Evolutionary conservation across 2,329 filamentous ascomycete species (phyloP), one percentile per base, ranked within the genome.

Genomic region (Xylariomycetidae sp.): DNA sequence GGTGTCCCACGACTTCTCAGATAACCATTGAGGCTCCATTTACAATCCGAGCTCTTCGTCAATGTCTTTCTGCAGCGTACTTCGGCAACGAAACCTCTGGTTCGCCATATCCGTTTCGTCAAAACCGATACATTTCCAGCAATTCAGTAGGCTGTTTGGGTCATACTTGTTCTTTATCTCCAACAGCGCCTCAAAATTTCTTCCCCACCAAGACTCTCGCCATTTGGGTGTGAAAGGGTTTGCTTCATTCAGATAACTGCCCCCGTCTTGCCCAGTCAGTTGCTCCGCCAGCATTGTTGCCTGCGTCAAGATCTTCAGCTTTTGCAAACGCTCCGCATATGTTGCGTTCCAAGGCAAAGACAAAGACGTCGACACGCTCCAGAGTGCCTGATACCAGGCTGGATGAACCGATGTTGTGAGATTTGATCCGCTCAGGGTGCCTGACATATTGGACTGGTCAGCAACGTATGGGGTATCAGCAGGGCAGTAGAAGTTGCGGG

Each of bases 201-300:
- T 34, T 9, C 59, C 60, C 44, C 51, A 63, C 45, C 62, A 60
- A 4, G 55, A 47, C 27, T 51, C 37, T 35, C 55, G 51, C 51
- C 54, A 63, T 28, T 60, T 42, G 11, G 51, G 46, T 14, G 58
- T 58, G 14, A 57, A 51, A 3, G 51, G 40, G 37, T 64, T 57
- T 5, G 51, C 60, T 46, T 67, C 63, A 40, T 63, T 66, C 28
- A 56, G 44, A 42, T 66, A 67, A 10, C 57, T 51, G 4, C 64
- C 63, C 18, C 54, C 56, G 5, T 54, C 52, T 2, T 54, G 54
- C 7, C 42, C 39, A 3, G 45, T 43, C 14, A 50, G 19, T 13
- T 38, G 23, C 17, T 51, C 45, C 3, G 33, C 33, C 9, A 44
- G 38, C 12, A 35, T 16, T 4, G 43, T 47, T 4, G 29, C 33